Percentiles rank a stretch among this genome's conserved stretches.
phyloP scores from a whole-genome alignment of 2,329 filamentous ascomycete genomes.

The Clonostachys byssicola region DNA sequence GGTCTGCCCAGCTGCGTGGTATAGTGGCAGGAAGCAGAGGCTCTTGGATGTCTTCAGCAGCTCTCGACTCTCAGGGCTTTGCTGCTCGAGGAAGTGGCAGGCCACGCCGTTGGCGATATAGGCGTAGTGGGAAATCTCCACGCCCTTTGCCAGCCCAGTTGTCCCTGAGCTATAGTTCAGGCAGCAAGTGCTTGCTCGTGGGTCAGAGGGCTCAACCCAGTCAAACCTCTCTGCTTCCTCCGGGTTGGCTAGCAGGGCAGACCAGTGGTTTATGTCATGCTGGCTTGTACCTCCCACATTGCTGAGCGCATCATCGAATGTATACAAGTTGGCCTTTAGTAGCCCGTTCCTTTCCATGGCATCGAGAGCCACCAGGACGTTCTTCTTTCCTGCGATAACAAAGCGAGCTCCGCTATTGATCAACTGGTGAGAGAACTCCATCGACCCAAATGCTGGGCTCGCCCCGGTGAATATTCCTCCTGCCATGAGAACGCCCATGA shows the following conservation, averaged over 20 bases:
- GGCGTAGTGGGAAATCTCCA: slow-evolving; percentile 72
- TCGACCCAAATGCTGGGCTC: slow-evolving; percentile 62
- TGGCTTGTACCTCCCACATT: background rate
- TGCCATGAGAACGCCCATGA: slow-evolving; percentile 73
- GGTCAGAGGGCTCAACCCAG: slow-evolving; percentile 55
- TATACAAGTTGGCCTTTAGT: too few relatives aligned
- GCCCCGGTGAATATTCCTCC: slow-evolving; percentile 76
- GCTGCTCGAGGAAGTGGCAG: slow-evolving; percentile 17
- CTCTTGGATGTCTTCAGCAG: slow-evolving; percentile 31
- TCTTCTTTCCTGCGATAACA: slow-evolving; percentile 56
- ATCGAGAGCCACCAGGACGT: slow-evolving; percentile 59
- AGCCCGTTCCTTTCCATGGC: slow-evolving; percentile 47
- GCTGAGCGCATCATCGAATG: background rate
- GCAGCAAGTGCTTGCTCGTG: slow-evolving; percentile 53
- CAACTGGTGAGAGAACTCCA: slow-evolving; percentile 74
- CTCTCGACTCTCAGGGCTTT: slow-evolving; percentile 36
- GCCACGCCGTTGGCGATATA: slow-evolving; percentile 63
- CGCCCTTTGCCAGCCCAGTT: slow-evolving; percentile 80
- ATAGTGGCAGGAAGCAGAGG: slow-evolving; percentile 65
- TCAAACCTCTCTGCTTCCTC: slow-evolving; percentile 50
- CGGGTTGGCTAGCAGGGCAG: slow-evolving; percentile 48
- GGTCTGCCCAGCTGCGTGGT: slow-evolving; percentile 70
- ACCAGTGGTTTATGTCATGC: slow-evolving; percentile 51
- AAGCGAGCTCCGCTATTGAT: slow-evolving; percentile 65
- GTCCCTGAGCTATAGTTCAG: slow-evolving; percentile 80